Evolutionary conservation across 2,329 filamentous ascomycete genomes (phyloP), one percentile per base, ranked within the genome.

Genomic region (Pseudogymnoascus sp.): DNA sequence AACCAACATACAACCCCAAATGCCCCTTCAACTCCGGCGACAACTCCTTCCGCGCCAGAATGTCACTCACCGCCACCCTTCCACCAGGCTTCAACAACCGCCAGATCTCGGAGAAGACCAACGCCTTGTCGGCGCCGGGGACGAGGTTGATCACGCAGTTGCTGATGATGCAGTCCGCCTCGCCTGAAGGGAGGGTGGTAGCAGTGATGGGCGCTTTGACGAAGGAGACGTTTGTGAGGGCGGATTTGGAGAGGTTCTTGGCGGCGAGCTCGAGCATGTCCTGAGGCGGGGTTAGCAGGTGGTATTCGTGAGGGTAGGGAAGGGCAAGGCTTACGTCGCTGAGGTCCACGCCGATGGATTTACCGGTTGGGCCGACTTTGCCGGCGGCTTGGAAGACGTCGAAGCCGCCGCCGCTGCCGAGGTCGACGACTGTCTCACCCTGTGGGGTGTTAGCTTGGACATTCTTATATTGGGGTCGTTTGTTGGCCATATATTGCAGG

Each of bases 141-240:
- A 86, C 80, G 0, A 86, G 79, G 66, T 86, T 86, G 64, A 87
- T 73, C 26, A 85, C 83, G 64, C 84, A 88, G 72, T 88, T 88
- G 65, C 79, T 83, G 65, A 87, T 84, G 63, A 88, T 78, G 67
- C 80, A 81, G 71, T 86, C 77, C 16, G 77, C 80, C 14, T 69
- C 78, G 7, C 64, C 68, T 8, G 72, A 66, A 0, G 73, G 69
- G 0, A 86, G 72, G 0, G 77, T 72, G 19, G 85, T 78, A 3
- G 73, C 66, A 0, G 80, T 84, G 68, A 87, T 85, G 16, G 68
- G 69, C 2, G 76, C 74, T 63, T 83, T 72, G 63, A 85, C 66
- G 63, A 87, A 85, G 11, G 73, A 68, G 2, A 80, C 75, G 66
- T 86, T 85, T 5, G 66, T 64, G 4, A 72, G 71, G 0, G 70